These are phyloP conservation scores for Aphanomyces astaci DNA, from an alignment of 352 stramenopile genomes.

Conservation along the genomic window DNA sequence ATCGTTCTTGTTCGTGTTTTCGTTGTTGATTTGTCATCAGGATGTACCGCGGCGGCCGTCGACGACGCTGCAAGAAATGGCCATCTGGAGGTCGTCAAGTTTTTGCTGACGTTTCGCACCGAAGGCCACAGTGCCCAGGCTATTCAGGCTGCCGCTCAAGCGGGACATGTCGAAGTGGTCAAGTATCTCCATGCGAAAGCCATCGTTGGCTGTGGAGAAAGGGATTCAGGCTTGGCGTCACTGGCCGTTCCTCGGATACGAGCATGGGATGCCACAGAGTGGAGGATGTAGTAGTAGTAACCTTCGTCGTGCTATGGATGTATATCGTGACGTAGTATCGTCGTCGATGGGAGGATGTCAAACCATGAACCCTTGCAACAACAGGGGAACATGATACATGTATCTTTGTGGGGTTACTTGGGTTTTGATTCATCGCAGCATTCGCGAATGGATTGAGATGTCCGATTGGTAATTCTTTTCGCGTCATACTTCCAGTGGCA, in stretches of 20 bases:
- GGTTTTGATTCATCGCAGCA: too few relatives aligned
- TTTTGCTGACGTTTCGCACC: background rate
- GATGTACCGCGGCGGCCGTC: conserved; percentile 5
- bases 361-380: too few relatives aligned
- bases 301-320: too few relatives aligned
- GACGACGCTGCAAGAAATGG: conserved; percentile 18
- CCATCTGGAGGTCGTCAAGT: conserved; percentile 16
- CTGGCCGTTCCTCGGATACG: conserved; percentile 1
- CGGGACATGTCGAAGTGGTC: conserved; percentile 11
- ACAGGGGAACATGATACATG: too few relatives aligned
- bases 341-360: too few relatives aligned
- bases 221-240: background rate
- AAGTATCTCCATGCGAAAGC: background rate
- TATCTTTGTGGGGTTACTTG: too few relatives aligned
- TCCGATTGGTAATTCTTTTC: too few relatives aligned
- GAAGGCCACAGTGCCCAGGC: conserved; percentile 5
- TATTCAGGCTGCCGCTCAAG: background rate
- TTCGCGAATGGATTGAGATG: too few relatives aligned
- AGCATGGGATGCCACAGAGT: background rate
- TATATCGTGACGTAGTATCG: background rate
- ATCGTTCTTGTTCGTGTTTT: background rate
- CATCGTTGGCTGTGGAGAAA: conserved; percentile 3
- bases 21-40: background rate
- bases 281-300: too few relatives aligned
- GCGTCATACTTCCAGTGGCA: too few relatives aligned